Base-by-base conservation (phyloP, 441 rosid species). In the Eruca vesicaria region DNA sequence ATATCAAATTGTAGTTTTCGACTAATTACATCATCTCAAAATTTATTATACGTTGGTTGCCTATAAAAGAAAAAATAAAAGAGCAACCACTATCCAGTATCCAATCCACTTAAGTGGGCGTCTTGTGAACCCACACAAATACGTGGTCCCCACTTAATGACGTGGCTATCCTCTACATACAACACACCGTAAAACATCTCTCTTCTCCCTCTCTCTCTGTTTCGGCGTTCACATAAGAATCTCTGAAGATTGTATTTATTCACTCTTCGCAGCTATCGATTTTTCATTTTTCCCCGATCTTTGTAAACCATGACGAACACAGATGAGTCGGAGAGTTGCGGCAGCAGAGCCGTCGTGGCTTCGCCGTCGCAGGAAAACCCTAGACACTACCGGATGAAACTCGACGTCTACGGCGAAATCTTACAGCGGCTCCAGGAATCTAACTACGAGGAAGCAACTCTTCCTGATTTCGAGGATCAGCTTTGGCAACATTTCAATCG, bases 401-500 rank as follows among this genome's bases (percentile, higher is more conserved):
- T 88, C 12, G 98, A 94, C 64, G 93, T 86, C 26, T 94, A 86
- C 66, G 79, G 66, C 62, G 98, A 94, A 64, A 91, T 94, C 31
- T 86, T 91, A 41, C 82, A 80, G 67, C 83, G 98, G 23, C 71
- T 94, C 20, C 92, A 80, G 78, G 90, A 86, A 15, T 89, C 83
- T 19, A 86, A 82, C 78, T 83, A 78, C 65, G 90, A 86, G 38
- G 96, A 93, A 57, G 94, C 93, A 6, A 74, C 57, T 80, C 81
- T 82, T 29, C 87, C 93, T 59, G 93, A 86, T 59, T 91, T 91
- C 64, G 91, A 88, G 33, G 93, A 93, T 86, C 88, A 88, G 76
- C 96, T 93, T 21, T 93, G 97, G 96, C 87, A 86, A 63, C 98
- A 93, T 83, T 91, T 93, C 86, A 82, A 90, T 80, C 96, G 98